Base-by-base conservation (phyloP, 192 early-diverging fungal genomes). In the Ramicandelaber brevisporus region DNA sequence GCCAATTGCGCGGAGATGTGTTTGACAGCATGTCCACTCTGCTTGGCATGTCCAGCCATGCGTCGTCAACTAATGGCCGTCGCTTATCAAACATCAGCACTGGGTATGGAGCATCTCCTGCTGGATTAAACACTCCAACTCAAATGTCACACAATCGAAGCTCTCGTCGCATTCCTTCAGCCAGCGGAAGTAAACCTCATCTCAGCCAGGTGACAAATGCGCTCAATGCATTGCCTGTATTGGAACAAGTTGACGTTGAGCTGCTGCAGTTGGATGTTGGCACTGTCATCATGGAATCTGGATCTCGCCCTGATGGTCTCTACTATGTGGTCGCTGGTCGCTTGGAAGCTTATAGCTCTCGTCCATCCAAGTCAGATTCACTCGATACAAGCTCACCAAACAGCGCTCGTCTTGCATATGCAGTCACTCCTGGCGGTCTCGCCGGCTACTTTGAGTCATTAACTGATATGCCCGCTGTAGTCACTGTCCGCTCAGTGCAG, bases 261-360 rank as follows among this genome's bases (percentile, higher is more conserved):
- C 65, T 85, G 22, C 53, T 72, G 34, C 76, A 66, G 35, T 65
- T 71, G 30, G 71, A 72, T 3, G 64, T 70, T 28, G 81, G 71
- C 11, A 58, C 65, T 7, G 47, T 53, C 2, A 47, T 99, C 9
- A 61, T 87, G 13, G 57, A 70, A 26, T 79, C 89, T 53, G 82
- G 86, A 2, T 72, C 87, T 46, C 61, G 77, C 5, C 63, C 64
- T 14, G 51, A 62, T 7, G 93, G 93, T 2, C 38, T 99, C 15
- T 95, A 74, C 38, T 79, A 93, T 44, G 71, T 93, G 3, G 68
- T 99, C 43, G 84, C 92, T 43, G 93, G 93, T 13, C 54, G 43
- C 26, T 26, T 45, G 6, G 48, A 48, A 13, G 40, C 48, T 1
- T 8, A 24, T 20, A 12, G 19, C 17, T 10, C 6, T 14, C 6